These are phyloP conservation scores for Sugiyamaella castrensis DNA, from an alignment of 1,139 yeast species.

Conservation along the genomic window DNA sequence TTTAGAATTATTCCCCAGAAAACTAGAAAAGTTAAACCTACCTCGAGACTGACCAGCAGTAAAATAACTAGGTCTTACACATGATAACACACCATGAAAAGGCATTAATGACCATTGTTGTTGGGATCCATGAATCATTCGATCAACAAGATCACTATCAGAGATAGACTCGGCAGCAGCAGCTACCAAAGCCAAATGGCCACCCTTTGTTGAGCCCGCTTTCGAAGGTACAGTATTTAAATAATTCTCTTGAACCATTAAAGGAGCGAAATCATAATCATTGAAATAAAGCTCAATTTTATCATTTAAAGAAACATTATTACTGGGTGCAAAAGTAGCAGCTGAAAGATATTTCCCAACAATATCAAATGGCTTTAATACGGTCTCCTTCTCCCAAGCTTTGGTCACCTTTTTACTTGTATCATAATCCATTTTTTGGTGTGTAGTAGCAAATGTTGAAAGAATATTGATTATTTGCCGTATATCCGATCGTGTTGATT, in stretches of 20 bases:
- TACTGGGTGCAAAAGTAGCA: conserved; percentile 53
- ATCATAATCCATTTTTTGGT: conserved; percentile 58
- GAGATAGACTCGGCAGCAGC: conserved; percentile 85
- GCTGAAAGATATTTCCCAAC: conserved; percentile 67
- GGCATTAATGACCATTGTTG: conserved; percentile 97
- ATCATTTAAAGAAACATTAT: conserved; percentile 62
- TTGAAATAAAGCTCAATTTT: conserved; percentile 88
- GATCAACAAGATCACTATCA: conserved; percentile 74
- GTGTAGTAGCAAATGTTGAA: conserved; percentile 70
- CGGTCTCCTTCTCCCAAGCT: conserved; percentile 84
- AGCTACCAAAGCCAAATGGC: conserved; percentile 62
- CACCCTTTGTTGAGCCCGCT: conserved; percentile 29
- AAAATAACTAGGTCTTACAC: conserved; percentile 74
- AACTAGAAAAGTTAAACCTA: conserved; percentile 74
- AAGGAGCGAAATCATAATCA: conserved; percentile 91
- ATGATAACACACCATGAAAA: conserved; percentile 82
- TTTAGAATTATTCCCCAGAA: conserved; percentile 92
- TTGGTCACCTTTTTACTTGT: conserved; percentile 51
- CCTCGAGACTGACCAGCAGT: conserved; percentile 72
- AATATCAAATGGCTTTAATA: conserved; percentile 92
- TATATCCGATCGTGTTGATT: conserved; percentile 84
- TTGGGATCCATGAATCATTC: conserved; percentile 80
- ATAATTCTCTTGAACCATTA: conserved; percentile 96
- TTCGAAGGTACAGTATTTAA: conserved; percentile 55
- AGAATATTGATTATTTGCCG: conserved; percentile 90